phyloP scores from a whole-genome alignment of 2,329 filamentous ascomycete genomes.

The Fusarium albosuccineum region DNA sequence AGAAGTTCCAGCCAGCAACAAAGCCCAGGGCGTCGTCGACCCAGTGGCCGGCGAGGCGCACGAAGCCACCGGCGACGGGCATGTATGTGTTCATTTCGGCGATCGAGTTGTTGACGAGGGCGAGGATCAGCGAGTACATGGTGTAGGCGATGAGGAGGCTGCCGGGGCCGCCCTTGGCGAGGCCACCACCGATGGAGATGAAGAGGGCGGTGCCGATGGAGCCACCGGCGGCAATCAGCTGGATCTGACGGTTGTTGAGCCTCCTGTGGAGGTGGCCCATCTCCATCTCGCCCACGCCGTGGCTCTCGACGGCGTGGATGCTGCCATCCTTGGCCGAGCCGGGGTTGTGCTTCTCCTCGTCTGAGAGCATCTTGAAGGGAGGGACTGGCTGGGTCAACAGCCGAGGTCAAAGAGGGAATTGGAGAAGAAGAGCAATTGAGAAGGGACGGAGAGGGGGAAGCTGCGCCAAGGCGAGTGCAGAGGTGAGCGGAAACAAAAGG shows the following conservation, averaged over 20 bases:
- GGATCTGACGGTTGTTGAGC: conserved; percentile 39
- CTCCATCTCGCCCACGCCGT: background rate
- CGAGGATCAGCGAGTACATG: conserved; percentile 31
- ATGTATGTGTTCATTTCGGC: conserved; percentile 40
- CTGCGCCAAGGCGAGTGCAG: no score
- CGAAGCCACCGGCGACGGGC: conserved; percentile 35
- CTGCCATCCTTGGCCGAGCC: conserved; percentile 21
- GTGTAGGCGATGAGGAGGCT: conserved; percentile 31
- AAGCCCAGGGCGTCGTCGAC: conserved; percentile 36
- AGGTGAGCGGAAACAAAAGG: background rate
- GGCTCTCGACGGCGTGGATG: background rate
- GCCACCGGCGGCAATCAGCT: conserved; percentile 47
- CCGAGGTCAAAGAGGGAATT: background rate
- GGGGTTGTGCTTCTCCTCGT: conserved; percentile 37
- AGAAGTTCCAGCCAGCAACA: conserved; percentile 38
- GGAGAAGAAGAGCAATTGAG: background rate
- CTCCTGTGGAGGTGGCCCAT: conserved; percentile 38
- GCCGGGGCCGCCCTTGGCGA: conserved; percentile 33
- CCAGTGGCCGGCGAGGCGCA: conserved; percentile 35
- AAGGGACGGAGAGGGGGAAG: background rate
- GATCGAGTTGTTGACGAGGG: conserved; percentile 36
- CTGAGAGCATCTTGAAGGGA: conserved; percentile 24
- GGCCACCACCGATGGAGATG: conserved; percentile 40
- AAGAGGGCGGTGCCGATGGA: conserved; percentile 40
- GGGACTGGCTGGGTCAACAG: background rate